Percentiles rank a stretch among this genome's conserved stretches.
Evolutionary conservation across 352 stramenopile genomes (phyloP).

Genomic region (Pythium brachiatum): DNA sequence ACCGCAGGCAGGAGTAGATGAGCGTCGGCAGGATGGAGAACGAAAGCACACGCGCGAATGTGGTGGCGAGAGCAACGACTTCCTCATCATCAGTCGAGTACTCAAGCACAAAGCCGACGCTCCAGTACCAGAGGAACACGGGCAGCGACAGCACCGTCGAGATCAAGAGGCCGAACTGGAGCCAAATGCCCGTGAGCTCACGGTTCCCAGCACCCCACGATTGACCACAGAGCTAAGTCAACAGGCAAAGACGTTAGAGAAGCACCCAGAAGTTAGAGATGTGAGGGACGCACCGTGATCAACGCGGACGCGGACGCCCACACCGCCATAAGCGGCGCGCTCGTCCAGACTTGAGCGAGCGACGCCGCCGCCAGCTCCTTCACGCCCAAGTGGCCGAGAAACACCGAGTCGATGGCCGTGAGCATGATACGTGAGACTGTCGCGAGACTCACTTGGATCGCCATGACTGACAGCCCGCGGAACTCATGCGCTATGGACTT

Average conservation of each 20-base stretch:
- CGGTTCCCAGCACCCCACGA: constrained; percentile 66
- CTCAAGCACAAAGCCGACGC: constrained; percentile 50
- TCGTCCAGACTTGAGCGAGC: constrained; percentile 71
- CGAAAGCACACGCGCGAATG: constrained; percentile 60
- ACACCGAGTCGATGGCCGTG: constrained; percentile 70
- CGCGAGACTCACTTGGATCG: constrained; percentile 58
- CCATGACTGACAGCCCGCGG: constrained; percentile 55
- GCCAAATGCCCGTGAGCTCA: constrained; percentile 69
- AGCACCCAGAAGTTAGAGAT: background rate
- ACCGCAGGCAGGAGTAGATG: constrained; percentile 65
- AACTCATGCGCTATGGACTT: constrained; percentile 53
- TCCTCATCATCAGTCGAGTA: constrained; percentile 59
- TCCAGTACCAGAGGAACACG: constrained; percentile 74
- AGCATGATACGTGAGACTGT: constrained; percentile 61
- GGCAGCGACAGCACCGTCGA: constrained; percentile 53
- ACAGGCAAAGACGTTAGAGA: background rate
- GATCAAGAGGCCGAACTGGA: constrained; percentile 65
- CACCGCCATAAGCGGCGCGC: constrained; percentile 56
- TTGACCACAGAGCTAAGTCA: constrained; percentile 60
- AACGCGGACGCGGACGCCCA: constrained; percentile 60
- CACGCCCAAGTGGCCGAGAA: constrained; percentile 76
- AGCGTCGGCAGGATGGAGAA: constrained; percentile 59
- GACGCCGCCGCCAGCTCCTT: constrained; percentile 66
- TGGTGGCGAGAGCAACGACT: constrained; percentile 51
- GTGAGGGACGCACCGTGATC: constrained; percentile 45